Percentiles rank a stretch among this genome's conserved stretches.
These are phyloP conservation scores for Trichophyton equinum DNA, from an alignment of 2,329 filamentous ascomycete species.

Conservation along the genomic window DNA sequence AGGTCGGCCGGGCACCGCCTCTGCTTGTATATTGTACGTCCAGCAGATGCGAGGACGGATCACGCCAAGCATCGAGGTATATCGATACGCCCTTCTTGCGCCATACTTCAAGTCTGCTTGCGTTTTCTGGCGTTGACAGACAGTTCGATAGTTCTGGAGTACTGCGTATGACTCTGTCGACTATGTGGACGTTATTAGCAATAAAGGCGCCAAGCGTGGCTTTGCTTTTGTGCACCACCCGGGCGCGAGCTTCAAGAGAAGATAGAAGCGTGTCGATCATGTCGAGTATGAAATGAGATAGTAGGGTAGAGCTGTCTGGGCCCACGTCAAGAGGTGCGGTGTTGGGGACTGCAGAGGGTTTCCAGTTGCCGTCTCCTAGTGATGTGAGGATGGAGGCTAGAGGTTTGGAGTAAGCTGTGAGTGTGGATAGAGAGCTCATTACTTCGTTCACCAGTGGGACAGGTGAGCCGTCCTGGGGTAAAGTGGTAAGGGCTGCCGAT, in stretches of 20 bases:
- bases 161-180: conserved; percentile 70
- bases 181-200: conserved; percentile 71
- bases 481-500: conserved; percentile 49
- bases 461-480: conserved; percentile 68
- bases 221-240: conserved; percentile 61
- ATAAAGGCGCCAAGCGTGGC: conserved; percentile 76
- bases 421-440: conserved; percentile 72
- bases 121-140: conserved; percentile 49
- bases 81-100: conserved; percentile 71
- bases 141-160: conserved; percentile 62
- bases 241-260: conserved; percentile 62
- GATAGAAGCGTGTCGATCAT: conserved; percentile 71
- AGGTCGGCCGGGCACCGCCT: conserved; percentile 52
- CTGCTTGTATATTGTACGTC: conserved; percentile 88
- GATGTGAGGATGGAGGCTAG: conserved; percentile 85
- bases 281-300: conserved; percentile 80
- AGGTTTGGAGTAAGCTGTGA: conserved; percentile 76
- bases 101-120: conserved; percentile 62
- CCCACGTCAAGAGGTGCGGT: conserved; percentile 72
- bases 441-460: conserved; percentile 69
- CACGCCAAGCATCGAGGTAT: conserved; percentile 80
- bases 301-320: conserved; percentile 75
- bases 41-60: conserved; percentile 70
- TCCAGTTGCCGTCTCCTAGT: conserved; percentile 85
- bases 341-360: conserved; percentile 47